Evolutionary conservation across 1,284 basidiomycete species (phyloP).

Genomic region (Cryptococcus floricola): DNA sequence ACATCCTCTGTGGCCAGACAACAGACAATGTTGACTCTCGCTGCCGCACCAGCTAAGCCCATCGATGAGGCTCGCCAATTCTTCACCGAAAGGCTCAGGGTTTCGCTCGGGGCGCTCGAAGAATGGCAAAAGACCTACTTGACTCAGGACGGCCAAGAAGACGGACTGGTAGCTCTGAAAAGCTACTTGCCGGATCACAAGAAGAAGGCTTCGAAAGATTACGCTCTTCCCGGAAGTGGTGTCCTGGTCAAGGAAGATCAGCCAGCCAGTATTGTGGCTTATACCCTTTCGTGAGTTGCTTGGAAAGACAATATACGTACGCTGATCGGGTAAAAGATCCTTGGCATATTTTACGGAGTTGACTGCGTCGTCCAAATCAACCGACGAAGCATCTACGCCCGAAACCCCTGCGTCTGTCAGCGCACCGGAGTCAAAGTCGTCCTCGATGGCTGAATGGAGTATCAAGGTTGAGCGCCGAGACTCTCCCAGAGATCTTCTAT

Average conservation of each 20-base stretch:
- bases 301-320: background rate
- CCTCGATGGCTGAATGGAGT: slow-evolving; percentile 14
- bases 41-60: slow-evolving; percentile 47
- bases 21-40: background rate
- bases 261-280: slow-evolving; percentile 37
- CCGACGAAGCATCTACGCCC: background rate
- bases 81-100: slow-evolving; percentile 56
- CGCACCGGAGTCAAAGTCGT: background rate
- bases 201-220: slow-evolving; percentile 57
- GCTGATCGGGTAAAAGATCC: slow-evolving; percentile 18
- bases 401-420: background rate
- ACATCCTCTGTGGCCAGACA: background rate
- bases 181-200: slow-evolving; percentile 56
- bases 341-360: slow-evolving; percentile 29
- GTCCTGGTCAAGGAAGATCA: slow-evolving; percentile 60
- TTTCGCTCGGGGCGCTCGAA: slow-evolving; percentile 54
- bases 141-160: slow-evolving; percentile 29
- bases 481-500: slow-evolving; percentile 32
- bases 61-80: slow-evolving; percentile 63
- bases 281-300: slow-evolving; percentile 33
- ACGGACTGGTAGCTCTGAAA: background rate
- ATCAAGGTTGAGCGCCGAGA: slow-evolving; percentile 30
- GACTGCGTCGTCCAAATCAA: slow-evolving; percentile 5
- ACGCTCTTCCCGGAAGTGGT: slow-evolving; percentile 64
- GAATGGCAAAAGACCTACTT: slow-evolving; percentile 62